phyloP scores from a whole-genome alignment of 2,329 filamentous ascomycete species.

The Aspergillus jensenii region DNA sequence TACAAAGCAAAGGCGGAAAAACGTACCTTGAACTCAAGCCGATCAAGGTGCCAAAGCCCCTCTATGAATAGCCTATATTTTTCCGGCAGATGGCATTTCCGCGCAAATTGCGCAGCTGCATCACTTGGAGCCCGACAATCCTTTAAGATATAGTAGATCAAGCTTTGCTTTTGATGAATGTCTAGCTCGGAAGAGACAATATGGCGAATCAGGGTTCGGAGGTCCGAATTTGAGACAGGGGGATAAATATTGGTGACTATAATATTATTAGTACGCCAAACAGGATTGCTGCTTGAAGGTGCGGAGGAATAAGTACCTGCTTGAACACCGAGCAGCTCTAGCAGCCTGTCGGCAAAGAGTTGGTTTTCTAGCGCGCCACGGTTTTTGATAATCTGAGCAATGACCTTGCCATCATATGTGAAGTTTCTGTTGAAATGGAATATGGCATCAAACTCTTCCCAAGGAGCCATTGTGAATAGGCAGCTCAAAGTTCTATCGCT shows the following conservation, averaged over 20 bases:
- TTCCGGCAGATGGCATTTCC: conserved; percentile 64
- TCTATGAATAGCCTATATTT: conserved; percentile 80
- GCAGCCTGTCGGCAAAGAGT: conserved; percentile 77
- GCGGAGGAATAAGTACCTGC: conserved; percentile 54
- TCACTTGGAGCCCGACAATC: conserved; percentile 62
- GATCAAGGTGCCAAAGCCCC: conserved; percentile 79
- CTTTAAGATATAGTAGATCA: conserved; percentile 80
- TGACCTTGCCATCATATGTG: conserved; percentile 61
- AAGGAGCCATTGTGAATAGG: conserved; percentile 41
- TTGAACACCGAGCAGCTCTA: conserved; percentile 67
- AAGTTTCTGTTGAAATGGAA: conserved; percentile 63
- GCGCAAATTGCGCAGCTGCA: conserved; percentile 60
- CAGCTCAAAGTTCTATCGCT: background rate
- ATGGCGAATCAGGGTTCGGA: conserved; percentile 68
- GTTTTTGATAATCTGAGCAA: conserved; percentile 64
- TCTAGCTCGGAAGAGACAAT: conserved; percentile 66
- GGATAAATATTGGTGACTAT: conserved; percentile 68
- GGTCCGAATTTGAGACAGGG: conserved; percentile 65
- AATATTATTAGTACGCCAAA: conserved; percentile 11
- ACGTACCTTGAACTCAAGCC: conserved; percentile 63
- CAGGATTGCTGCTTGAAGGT: conserved; percentile 3
- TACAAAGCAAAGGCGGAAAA: background rate
- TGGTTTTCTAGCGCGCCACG: conserved; percentile 67
- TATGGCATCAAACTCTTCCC: conserved; percentile 66
- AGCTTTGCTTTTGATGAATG: conserved; percentile 75